Evolutionary conservation across 164 flowering plant genomes (phyloP).

Genomic region (Tetracentron sinense): DNA sequence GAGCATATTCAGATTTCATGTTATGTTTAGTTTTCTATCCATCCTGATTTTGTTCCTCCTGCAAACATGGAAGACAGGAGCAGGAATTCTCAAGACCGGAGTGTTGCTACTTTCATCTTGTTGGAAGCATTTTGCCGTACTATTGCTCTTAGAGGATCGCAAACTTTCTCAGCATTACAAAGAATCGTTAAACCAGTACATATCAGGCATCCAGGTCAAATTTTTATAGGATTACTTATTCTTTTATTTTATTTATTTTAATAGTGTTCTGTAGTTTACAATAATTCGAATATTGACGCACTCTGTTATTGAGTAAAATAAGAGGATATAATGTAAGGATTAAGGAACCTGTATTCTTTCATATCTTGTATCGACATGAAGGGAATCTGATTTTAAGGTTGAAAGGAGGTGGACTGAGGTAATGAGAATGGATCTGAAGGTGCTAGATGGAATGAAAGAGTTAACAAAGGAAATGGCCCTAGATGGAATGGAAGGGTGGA

Average conservation of each 20-base stretch:
- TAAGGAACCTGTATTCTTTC: not conserved
- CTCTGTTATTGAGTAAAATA: not conserved
- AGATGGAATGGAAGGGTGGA: not conserved
- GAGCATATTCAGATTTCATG: not conserved
- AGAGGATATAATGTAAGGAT: not conserved
- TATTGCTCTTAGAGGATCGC: conserved; percentile 58
- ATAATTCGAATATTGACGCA: not conserved
- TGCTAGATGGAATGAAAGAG: not conserved
- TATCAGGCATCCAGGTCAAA: conserved; percentile 77
- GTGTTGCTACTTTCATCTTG: conserved; percentile 63
- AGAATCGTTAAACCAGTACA: conserved; percentile 60
- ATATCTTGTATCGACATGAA: not conserved
- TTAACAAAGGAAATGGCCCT: not conserved
- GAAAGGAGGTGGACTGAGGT: not conserved
- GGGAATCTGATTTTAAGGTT: not conserved
- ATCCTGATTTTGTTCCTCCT: not conserved
- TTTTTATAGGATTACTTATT: not conserved
- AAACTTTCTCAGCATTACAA: conserved; percentile 36
- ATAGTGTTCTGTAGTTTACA: not conserved
- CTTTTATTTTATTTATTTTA: too few species aligned
- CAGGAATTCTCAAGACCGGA: conserved; percentile 35
- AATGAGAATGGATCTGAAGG: too few species aligned
- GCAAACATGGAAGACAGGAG: conserved; percentile 34
- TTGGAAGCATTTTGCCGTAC: conserved; percentile 75
- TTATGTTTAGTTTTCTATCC: conserved; percentile 10